phyloP scores from a whole-genome alignment of 257 asterid species.

The Forsythia suspensa region DNA sequence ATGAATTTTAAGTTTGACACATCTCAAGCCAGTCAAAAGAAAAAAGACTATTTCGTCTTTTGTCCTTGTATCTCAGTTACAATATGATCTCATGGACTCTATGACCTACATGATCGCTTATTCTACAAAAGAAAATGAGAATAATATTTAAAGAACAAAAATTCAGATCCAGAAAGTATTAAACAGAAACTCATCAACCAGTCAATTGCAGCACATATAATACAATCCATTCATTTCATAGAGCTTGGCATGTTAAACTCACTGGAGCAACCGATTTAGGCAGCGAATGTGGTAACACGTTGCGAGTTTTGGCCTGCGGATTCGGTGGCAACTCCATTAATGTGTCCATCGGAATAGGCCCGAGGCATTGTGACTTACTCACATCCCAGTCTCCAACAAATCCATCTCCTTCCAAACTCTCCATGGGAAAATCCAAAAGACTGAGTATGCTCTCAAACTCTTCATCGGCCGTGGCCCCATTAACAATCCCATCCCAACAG shows the following conservation, averaged over 20 bases:
- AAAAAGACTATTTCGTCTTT: not conserved
- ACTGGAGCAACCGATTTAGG: conserved; percentile 31
- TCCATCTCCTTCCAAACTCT: conserved; percentile 57
- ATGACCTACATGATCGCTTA: not conserved
- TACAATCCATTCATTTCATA: not conserved
- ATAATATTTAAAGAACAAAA: not conserved
- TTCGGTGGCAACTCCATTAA: conserved; percentile 35
- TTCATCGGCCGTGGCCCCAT: conserved; percentile 39
- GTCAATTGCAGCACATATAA: not conserved
- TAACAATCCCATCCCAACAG: conserved; percentile 44
- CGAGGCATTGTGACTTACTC: conserved; percentile 49
- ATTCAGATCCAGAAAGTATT: not conserved
- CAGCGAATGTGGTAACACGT: conserved; percentile 4
- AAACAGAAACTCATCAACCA: not conserved
- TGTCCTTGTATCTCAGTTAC: not conserved
- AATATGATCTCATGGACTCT: not conserved
- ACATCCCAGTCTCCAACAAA: conserved; percentile 61
- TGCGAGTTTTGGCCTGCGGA: conserved; percentile 24
- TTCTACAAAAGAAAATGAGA: not conserved
- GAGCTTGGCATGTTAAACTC: conserved; percentile 31
- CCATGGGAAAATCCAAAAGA: conserved; percentile 68
- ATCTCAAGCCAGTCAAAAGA: not conserved
- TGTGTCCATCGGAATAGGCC: conserved; percentile 65
- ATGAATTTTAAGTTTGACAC: not conserved
- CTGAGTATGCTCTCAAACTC: conserved; percentile 43